Base-by-base conservation (phyloP, 2,329 filamentous ascomycete species). In the Achaetomium macrosporum region DNA sequence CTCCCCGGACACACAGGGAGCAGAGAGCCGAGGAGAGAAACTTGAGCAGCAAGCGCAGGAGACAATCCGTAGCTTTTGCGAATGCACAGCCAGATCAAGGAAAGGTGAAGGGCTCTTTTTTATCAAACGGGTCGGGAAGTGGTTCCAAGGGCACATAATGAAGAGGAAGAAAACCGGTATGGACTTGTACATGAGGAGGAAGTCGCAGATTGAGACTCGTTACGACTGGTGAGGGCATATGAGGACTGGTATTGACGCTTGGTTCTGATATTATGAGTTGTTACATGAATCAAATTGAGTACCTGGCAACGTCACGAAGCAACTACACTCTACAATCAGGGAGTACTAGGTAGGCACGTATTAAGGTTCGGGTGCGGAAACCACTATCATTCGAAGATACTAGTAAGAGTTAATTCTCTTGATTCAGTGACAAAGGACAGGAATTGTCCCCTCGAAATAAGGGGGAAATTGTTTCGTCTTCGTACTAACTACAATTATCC, bases 141-240 rank as follows among this genome's bases (percentile, higher is more conserved):
- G 40, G 40, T 7, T 10, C 10, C 6, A 42, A 15, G 10, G 19
- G 4, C 40, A 19, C 2, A 13, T 42, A 10, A 42, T 29, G 40
- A 10, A 11, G 19, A 29, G 19, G 39, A 16, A 13, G 19, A 13
- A 42, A 19, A 42, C 8, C 6, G 15, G 17, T 1, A 19, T 19
- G 5, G 37, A 20, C 8, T 25, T 29, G 19, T n/a, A 20, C 8
- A 3, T 6, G 19, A 20, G 13, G 13, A 36, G 20, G 10, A 20
- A 11, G 13, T n/a, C 15, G 10, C 25, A 40, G 49, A 35, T 41
- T 30, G 35, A 31, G 25, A 17, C 17, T 30, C 68, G 70, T 63
- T 63, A 35, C 3, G 33, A 35, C 33, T 35, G 33, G 15, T 5
- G 33, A 35, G 4, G 11, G 10, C 15, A 3, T 35, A 9, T 35